Base-by-base conservation (phyloP, 805 yeast genomes). In the Ogataea neopini region DNA sequence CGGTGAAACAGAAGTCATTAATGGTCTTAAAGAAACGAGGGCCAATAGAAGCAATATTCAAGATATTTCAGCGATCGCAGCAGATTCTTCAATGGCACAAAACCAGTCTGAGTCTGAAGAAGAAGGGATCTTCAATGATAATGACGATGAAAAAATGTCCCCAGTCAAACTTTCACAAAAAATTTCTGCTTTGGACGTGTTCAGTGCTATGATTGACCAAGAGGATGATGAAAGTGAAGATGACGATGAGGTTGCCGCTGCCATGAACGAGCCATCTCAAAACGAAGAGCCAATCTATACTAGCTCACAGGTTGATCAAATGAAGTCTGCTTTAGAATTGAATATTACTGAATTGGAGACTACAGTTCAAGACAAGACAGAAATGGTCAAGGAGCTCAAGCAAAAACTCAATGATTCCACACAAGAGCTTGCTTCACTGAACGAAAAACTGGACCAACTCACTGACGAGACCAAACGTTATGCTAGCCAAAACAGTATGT, bases 1-100 rank as follows among this genome's bases (percentile, higher is more conserved):
- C 22, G 64, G 59, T 8, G 64, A 61, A 42, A 56, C 61, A 11
- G 65, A 57, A 44, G 58, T 59, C 28, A 51, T 59, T 30, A 50
- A 46, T 23, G 59, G 61, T 6, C 49, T 57, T 22, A 51, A 43
- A 13, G 44, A 50, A 6, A 38, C 38, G 7, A 40, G 46, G 5
- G 45, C 44, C 10, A 22, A 40, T 9, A 51, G 47, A 28, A 43
- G 46, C 18, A 38, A 39, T 9, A 54, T 54, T 15, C 51, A 51
- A 32, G 62, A 59, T 29, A 52, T 60, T 33, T 56, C 58, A 28
- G 53, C 56, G 4, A 48, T 58, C 36, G 54, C 58, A 5, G 60
- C 58, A 5, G 46, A 56, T 40, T 54, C 59, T 0, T 58, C 61
- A 1, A 32, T 51, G 32, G 56, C 49, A 17, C 56, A 50, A 11